phyloP scores from a whole-genome alignment of 257 asterid species.

The Fraxinus americana region DNA sequence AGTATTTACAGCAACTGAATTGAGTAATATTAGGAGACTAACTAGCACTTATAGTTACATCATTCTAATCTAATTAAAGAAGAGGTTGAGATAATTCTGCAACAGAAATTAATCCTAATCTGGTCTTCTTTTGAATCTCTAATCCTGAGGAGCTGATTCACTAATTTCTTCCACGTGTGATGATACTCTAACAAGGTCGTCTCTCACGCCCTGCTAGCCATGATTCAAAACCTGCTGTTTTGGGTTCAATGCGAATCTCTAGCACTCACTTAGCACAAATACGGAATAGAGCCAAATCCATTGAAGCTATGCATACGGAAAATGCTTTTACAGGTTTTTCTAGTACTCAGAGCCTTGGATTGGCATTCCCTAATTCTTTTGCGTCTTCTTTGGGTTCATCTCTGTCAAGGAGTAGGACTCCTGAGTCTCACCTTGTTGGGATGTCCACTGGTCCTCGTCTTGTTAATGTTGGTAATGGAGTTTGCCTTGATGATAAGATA shows the following conservation, averaged over 20 bases:
- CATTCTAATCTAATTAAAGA: too few relatives aligned
- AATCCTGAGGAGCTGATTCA: too few relatives aligned
- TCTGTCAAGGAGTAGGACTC: constrained; percentile 27
- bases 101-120: too few relatives aligned
- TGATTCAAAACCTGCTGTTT: constrained; percentile 40
- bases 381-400: constrained; percentile 29
- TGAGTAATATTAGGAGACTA: too few relatives aligned
- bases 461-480: constrained; percentile 28
- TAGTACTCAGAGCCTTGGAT: constrained; percentile 30
- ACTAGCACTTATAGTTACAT: too few relatives aligned
- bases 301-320: constrained; percentile 33
- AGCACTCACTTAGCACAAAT: constrained; percentile 30
- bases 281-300: constrained; percentile 37
- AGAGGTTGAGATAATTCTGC: too few relatives aligned
- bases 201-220: constrained; percentile 61
- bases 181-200: too few relatives aligned
- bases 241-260: constrained; percentile 28
- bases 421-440: constrained; percentile 29
- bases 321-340: constrained; percentile 26
- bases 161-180: too few relatives aligned
- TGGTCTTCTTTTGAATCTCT: too few relatives aligned
- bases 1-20: too few relatives aligned
- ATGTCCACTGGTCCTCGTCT: constrained; percentile 41
- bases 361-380: constrained; percentile 29
- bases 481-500: constrained; percentile 36